Conservation (phyloP, 2,329 filamentous ascomycete genomes). For the Neopestalotiopsis clavispora region DNA sequence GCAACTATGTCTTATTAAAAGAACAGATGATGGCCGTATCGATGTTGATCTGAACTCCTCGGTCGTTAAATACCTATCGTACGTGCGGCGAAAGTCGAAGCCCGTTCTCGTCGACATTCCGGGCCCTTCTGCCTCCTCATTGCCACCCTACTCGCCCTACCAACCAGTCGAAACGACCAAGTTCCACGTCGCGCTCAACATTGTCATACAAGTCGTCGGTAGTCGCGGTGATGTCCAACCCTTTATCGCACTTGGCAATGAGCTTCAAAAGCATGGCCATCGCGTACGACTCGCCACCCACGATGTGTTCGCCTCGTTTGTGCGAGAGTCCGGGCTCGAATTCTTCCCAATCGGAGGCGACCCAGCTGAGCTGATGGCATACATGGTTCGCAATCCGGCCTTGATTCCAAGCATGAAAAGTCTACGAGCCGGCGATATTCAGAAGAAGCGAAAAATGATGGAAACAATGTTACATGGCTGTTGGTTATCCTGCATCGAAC, state of each 20-base stretch:
- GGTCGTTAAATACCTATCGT: constrained; percentile 3
- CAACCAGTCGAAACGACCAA: background rate
- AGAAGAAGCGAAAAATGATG: constrained; percentile 57
- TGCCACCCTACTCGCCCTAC: background rate
- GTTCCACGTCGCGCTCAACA: constrained; percentile 56
- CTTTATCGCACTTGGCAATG: constrained; percentile 72
- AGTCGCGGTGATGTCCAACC: constrained; percentile 79
- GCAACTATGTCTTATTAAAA: background rate
- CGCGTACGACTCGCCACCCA: constrained; percentile 78
- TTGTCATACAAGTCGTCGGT: constrained; percentile 78
- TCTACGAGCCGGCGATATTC: constrained; percentile 41
- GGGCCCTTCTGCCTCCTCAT: background rate
- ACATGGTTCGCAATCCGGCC: constrained; percentile 46
- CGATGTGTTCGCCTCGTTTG: constrained; percentile 68
- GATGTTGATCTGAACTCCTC: constrained; percentile 2
- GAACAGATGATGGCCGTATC: background rate
- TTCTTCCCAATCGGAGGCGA: constrained; percentile 79
- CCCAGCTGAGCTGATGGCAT: constrained; percentile 76
- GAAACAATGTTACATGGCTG: constrained; percentile 80
- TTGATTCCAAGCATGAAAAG: constrained; percentile 41
- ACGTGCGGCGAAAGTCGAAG: background rate
- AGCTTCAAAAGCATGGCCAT: constrained; percentile 70
- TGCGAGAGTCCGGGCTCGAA: constrained; percentile 72
- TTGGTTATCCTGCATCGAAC: constrained; percentile 85
- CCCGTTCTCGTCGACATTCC: background rate